Base-by-base conservation (phyloP, 2,329 filamentous ascomycete species). In the Aspergillus fumigatiaffinis region DNA sequence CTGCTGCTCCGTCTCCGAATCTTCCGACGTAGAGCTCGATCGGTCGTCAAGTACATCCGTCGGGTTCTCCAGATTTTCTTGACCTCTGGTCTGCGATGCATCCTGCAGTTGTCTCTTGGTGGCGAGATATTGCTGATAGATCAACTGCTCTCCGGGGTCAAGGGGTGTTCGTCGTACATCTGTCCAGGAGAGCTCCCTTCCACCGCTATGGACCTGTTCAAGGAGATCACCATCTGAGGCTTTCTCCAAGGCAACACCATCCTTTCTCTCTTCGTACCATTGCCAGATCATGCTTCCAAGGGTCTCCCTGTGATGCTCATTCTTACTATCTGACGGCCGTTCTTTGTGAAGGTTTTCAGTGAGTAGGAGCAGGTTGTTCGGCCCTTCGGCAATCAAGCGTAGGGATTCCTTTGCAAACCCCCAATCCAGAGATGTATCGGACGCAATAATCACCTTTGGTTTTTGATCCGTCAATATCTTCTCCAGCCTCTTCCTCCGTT, bases 101-200 rank as follows among this genome's bases (percentile, higher is more conserved):
- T 90, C 90, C 67, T 96, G 90, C 7, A 96, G 80, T 69, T 96
- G 92, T 29, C 90, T 84, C 73, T 96, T 91, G 3, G 91, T 92
- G 0, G 92, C 91, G 9, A 96, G 82, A 81, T 92, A 97, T 69
- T 97, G 92, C 68, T 97, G 92, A 69, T 99, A 97, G 1, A 92
- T 77, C 14, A 83, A 77, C 12, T 94, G 81, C 66, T 97, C 93
- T 44, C 88, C 86, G 1, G 88, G 86, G 68, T 90, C 86, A 1
- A 96, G 77, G 1, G 87, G 82, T 51, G 86, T 80, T 52, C 86
- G 83, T 65, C 84, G 80, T 5, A 85, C 80, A 56, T 90, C 82
- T 7, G 74, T 78, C 49, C 91, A 75, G 56, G 85, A 78, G 17
- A 92, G 70, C 56, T 85, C 79, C 58, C 82, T 81, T 20, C 87